phyloP scores from a whole-genome alignment of 345 rosid species.

The Ceriops tagal region DNA sequence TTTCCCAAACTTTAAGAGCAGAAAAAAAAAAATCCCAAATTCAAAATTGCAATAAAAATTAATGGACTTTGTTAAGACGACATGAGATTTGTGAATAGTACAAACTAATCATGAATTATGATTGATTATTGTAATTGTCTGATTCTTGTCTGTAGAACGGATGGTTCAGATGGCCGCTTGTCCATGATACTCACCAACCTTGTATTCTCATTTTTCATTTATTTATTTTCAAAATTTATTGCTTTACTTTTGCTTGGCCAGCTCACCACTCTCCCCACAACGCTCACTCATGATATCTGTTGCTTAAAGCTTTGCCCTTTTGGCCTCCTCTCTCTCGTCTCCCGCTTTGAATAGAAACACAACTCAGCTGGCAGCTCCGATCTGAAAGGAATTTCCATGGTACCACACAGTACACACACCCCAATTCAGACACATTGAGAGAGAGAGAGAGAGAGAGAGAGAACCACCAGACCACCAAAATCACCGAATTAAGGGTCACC shows the following conservation, averaged over 20 bases:
- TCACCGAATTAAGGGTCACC: constrained; percentile 32
- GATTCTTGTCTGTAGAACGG: too few relatives aligned
- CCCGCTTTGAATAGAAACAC: constrained; percentile 19
- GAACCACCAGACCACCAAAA: constrained; percentile 55
- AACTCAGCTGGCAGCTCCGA: constrained; percentile 50
- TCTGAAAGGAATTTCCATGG: constrained; percentile 33
- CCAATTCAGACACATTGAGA: not conserved
- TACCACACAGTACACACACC: not conserved
- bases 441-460: constrained; percentile 1
- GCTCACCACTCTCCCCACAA: constrained; percentile 6
- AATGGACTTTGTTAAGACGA: too few relatives aligned
- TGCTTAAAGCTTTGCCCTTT: constrained; percentile 52
- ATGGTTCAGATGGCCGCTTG: too few relatives aligned
- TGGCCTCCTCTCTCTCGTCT: constrained; percentile 13
- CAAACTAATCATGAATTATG: too few relatives aligned
- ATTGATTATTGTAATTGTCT: too few relatives aligned
- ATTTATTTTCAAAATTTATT: not conserved
- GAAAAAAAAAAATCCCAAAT: too few relatives aligned
- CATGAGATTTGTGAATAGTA: too few relatives aligned
- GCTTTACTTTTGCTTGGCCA: not conserved
- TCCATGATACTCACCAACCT: too few relatives aligned
- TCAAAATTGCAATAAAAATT: too few relatives aligned
- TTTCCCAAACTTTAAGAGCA: too few relatives aligned
- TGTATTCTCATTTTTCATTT: too few relatives aligned
- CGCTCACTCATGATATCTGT: constrained; percentile 58